Base-by-base conservation (phyloP, 140 eudicot species). In the Ambrosia hybrid region DNA sequence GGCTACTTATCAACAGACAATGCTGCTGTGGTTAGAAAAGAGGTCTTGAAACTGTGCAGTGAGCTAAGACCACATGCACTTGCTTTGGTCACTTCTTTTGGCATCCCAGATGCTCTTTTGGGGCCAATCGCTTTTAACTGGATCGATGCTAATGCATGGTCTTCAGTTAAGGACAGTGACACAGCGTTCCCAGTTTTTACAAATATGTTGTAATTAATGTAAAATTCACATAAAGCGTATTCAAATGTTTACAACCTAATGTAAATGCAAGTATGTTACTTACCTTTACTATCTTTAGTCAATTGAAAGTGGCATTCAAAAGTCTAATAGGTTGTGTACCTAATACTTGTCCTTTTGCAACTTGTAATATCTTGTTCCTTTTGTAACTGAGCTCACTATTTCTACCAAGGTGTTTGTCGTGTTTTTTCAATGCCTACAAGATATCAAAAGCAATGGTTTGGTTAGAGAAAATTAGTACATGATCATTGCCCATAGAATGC, bases 61-160 rank as follows among this genome's bases (percentile, higher is more conserved):
- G 99, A 90, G 74, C 71, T 88, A 43, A 83, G 97, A 66, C 97
- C 97, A 4, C 90, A 88, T 70, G 95, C 97, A 57, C 94, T 94
- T 49, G 68, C 87, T 9, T 72, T 94, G 79, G 96, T 94, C 53
- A 84, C 78, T 65, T 90, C 96, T n/a, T 88, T 88, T 21, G 99
- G 99, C 56, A 86, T 90, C 67, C 97, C 97, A 0, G 99, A 90
- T 88, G 95, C 96, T 64, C 86, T 86, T 65, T 81, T 94, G 83
- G 78, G 90, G 64, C 99, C 99, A 3, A 86, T 94, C 4, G 97
- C 96, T 10, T 94, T 90, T 65, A 82, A 94, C 52, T 94, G 97
- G 99, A 63, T 90, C 51, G 90, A 87, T 36, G 97, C 99, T 7
- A 94, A 94, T 67, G 48, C 96, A 39, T 88, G 86, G 87, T 79